Percentiles rank a stretch among this genome's conserved stretches.
phyloP scores from a whole-genome alignment of 306 rosid genomes.

The Sindora glabra region DNA sequence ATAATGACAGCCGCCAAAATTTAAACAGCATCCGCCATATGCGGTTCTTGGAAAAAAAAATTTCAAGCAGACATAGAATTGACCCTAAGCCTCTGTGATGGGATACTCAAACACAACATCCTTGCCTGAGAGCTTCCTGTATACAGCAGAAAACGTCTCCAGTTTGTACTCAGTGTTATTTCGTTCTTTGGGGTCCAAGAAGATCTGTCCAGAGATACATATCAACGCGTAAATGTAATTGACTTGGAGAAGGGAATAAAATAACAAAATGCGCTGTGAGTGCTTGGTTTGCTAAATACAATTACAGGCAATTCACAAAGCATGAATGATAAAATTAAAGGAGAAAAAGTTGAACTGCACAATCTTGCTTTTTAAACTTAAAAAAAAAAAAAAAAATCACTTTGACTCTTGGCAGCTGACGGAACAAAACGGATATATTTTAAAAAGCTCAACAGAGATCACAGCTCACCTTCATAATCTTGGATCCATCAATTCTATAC shows the following conservation, averaged over 20 bases:
- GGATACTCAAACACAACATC: constrained; percentile 87
- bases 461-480: constrained; percentile 83
- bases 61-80: neutral
- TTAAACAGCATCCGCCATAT: constrained; percentile 18
- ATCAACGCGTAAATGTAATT: too few relatives aligned
- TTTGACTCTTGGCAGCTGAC: too few relatives aligned
- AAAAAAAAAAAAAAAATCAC: too few relatives aligned
- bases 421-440: too few relatives aligned
- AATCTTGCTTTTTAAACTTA: too few relatives aligned
- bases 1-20: constrained; percentile 21
- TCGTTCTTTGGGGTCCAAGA: constrained; percentile 81
- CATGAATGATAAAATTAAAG: too few relatives aligned
- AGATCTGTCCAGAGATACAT: constrained; percentile 37
- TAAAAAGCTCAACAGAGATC: too few relatives aligned
- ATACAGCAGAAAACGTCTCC: constrained; percentile 76
- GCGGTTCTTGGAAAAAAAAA: constrained; percentile 3
- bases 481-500: constrained; percentile 70
- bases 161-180: constrained; percentile 80
- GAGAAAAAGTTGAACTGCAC: too few relatives aligned
- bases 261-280: too few relatives aligned
- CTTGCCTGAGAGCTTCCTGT: constrained; percentile 78
- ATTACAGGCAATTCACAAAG: too few relatives aligned
- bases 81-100: constrained; percentile 49
- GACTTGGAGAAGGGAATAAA: too few relatives aligned
- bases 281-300: too few relatives aligned